Base-by-base conservation (phyloP, 2,329 filamentous ascomycete species). In the Xylariaceae sp. region DNA sequence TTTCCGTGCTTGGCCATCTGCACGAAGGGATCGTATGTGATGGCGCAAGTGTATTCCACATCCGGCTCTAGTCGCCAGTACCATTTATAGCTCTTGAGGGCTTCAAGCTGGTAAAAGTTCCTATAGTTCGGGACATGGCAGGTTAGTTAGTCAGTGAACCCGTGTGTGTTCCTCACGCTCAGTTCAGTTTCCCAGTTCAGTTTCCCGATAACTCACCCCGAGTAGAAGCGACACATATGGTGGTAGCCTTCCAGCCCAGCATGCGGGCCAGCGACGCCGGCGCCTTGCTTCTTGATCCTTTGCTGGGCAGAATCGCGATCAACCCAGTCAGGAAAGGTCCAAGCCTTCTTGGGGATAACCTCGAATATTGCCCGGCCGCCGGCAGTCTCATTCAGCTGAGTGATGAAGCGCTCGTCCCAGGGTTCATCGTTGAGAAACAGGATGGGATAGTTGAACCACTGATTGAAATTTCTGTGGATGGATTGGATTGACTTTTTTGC, bases 21-120 rank as follows among this genome's bases (percentile, higher is more conserved):
- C 27, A 71, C 71, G 51, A 76, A 76, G 11, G 74, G 74, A 60
- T 76, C 74, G 65, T 76, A 76, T n/a, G 73, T 74, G 39, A 76
- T 72, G 51, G 71, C 70, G 67, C 74, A 76, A 57, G 67, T 71
- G 58, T 73, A 76, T 50, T 75, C 69, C 51, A 75, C 72, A 50
- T 74, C 71, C 26, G 74, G 73, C 54, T 76, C 74, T 27, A 76
- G 64, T 9, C 74, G 68, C 74, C 74, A 76, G 65, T 76, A 76
- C 73, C 73, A 76, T 60, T 72, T 73, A 67, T 74, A 76, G 45
- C 71, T 65, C 58, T 66, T 65, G 27, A 76, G 65, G 1, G 66
- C 71, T 6, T 72, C 69, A 48, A 75, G 67, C 42, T 72, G 68
- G 68, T 75, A 76, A 58, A 76, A 76, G 49, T 73, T 70, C 6